Percentiles rank a stretch among this genome's conserved stretches.
phyloP scores from a whole-genome alignment of 352 stramenopile genomes.

The Phytophthora aleatoria region DNA sequence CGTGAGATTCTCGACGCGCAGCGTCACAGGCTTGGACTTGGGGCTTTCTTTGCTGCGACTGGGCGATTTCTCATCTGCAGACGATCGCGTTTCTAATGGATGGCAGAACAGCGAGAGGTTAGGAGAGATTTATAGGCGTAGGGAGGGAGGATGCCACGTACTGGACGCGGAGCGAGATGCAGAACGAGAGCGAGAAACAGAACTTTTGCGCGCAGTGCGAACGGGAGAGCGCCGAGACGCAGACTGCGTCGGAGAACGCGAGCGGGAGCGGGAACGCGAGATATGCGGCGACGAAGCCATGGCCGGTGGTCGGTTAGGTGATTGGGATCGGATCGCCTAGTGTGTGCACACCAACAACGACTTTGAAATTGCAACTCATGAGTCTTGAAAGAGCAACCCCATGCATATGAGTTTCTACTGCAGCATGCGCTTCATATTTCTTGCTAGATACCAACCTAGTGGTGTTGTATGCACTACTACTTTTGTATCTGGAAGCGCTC shows the following conservation, averaged over 20 bases:
- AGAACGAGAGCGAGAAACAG: slow-evolving; percentile 15
- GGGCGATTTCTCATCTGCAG: slow-evolving; percentile 7
- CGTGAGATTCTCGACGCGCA: slow-evolving; percentile 85
- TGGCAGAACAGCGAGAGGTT: neutral
- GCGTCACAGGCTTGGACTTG: slow-evolving; percentile 34
- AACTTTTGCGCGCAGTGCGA: slow-evolving; percentile 5
- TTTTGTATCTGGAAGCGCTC: slow-evolving; percentile 31
- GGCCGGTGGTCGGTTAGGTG: neutral
- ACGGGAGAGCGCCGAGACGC: slow-evolving; percentile 2
- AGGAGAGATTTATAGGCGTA: neutral
- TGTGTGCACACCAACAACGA: slow-evolving; percentile 7
- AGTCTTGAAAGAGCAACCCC: neutral
- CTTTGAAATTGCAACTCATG: neutral
- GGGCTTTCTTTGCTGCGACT: slow-evolving; percentile 7
- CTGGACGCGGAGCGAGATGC: slow-evolving; percentile 17
- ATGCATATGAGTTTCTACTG: no score
- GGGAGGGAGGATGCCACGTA: slow-evolving; percentile 2
- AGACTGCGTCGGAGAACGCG: slow-evolving; percentile 13
- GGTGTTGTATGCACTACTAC: neutral
- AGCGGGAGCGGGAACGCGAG: slow-evolving; percentile 22
- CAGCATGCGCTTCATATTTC: no score
- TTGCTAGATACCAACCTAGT: neutral
- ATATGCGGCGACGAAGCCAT: slow-evolving; percentile 32
- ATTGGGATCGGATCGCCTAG: slow-evolving; percentile 14
- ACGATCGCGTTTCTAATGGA: slow-evolving; percentile 11